Evolutionary conservation across 140 eudicot genomes (phyloP), one percentile per base, ranked within the genome.

Genomic region (Stevia rebaudiana): DNA sequence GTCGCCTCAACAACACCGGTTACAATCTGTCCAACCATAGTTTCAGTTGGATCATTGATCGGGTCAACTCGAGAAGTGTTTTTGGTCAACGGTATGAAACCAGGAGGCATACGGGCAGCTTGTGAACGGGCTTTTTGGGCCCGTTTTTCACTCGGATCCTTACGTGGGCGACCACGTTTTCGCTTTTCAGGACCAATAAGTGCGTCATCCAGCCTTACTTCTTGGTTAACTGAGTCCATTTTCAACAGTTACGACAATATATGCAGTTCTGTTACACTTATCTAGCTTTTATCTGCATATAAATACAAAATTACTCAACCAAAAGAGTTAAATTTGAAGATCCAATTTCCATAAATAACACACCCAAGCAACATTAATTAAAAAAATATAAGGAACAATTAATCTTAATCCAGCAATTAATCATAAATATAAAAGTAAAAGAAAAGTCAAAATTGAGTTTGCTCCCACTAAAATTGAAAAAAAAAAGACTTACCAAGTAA

Each of bases 141-240:
- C 17, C 73, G 82, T 28, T 70, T 78, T 58, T 70, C 78, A 60
- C 77, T 81, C 22, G 78, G 85, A 63, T 77, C 91, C 69, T 81
- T 91, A 31, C 89, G 95, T 22, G 96, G 98, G 47, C 96, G 96
- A 6, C 98, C 96, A 24, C 95, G 94, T 69, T 80, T 83, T 62
- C 95, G 78, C 78, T 87, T 87, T 23, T 70, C 55, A 9, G 95
- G 84, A 42, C n/a, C 70, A 51, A 39, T 47, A 36, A 71, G 74
- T 37, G 76, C 58, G 47, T 68, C 74, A 70, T 62, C 54, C 4
- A 82, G 65, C 74, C 60, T 73, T 39, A 61, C 76, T 43, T 73
- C 82, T 78, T 82, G 80, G 58, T 59, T 66, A 49, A 50, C 64
- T 15, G 78, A 83, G 61, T 79, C 76, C 97, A 86, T 86, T 61